Evolutionary conservation across 148 eudicot species (phyloP), one percentile per base, ranked within the genome.

Genomic region (Chenopodium suecicum): DNA sequence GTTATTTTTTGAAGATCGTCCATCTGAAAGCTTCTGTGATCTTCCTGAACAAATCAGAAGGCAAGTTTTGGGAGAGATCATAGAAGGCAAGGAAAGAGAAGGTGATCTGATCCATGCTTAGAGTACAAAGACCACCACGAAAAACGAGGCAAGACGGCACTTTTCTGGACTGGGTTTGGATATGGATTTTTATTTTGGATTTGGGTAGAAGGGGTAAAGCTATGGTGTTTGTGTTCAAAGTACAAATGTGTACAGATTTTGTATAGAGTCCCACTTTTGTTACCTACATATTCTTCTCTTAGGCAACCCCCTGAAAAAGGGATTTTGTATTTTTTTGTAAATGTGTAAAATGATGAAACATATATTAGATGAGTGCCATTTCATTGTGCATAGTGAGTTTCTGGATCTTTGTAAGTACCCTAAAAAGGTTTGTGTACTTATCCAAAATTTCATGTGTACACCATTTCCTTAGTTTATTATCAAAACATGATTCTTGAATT

Each of bases 191-290:
- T 60, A 31, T 70, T 79, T 69, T 32, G 19, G 60, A 9, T 67
- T 41, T 17, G 44, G 75, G 47, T 41, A 31, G 37, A 16, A 41
- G 25, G 66, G 66, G 12, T 9, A 62, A 46, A 31, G 41, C 25
- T 62, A 7, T 62, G 66, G 23, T 58, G 46, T 62, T 29, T 68
- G 46, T 48, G 79, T 64, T 32, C 41, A 68, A 76, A 74, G 82
- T 83, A 83, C 56, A 83, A 46, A 76, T 48, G 54, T 80, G 83
- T 76, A 80, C 83, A 80, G 83, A 78, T 80, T 80, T 84, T 80
- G 83, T 80, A 52, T 52, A 80, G 81, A 32, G 73, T 84, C 79
- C 78, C 75, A 73, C 75, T 81, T 81, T 52, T 81, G 74, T 44
- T 19, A 25, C 52, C 54, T 5, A 17, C 60, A 56, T 12, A 41